phyloP scores from a whole-genome alignment of 495 filamentous ascomycete genomes.

The Penicillium angulare region DNA sequence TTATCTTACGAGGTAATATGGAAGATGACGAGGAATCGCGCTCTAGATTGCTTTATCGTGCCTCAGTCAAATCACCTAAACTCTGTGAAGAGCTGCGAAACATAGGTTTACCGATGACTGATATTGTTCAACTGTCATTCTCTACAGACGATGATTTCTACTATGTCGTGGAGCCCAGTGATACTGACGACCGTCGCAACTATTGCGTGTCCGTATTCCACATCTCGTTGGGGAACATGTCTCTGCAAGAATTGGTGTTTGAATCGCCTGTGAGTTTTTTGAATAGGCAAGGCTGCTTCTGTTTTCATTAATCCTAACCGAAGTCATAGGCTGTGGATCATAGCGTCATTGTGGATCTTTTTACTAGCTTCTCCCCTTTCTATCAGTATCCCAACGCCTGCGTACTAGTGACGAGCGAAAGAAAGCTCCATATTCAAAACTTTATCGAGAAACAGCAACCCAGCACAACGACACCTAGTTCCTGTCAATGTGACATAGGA shows the following conservation, averaged over 20 bases:
- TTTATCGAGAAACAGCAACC: slow-evolving; percentile 4
- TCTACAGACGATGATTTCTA: slow-evolving; percentile 20
- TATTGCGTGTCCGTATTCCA: slow-evolving; percentile 7
- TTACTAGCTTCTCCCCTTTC: slow-evolving; percentile 28
- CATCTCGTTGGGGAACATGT: not conserved
- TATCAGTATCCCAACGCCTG: slow-evolving; percentile 15
- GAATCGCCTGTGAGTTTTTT: not conserved
- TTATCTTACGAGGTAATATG: slow-evolving; percentile 11
- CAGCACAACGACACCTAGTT: not conserved
- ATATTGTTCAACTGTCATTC: slow-evolving; percentile 25
- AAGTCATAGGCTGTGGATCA: not conserved
- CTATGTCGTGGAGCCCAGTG: not conserved
- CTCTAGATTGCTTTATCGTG: slow-evolving; percentile 5
- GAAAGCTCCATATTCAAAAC: slow-evolving; percentile 24
- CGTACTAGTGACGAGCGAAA: slow-evolving; percentile 26
- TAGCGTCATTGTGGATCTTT: slow-evolving; percentile 9
- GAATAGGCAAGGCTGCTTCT: not conserved
- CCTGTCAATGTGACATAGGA: slow-evolving; percentile 18
- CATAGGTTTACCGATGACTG: slow-evolving; percentile 20
- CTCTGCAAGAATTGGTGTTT: slow-evolving; percentile 2
- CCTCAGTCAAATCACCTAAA: not conserved
- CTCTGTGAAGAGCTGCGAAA: not conserved
- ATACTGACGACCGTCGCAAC: slow-evolving; percentile 23
- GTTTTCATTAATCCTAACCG: not conserved
- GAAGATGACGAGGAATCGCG: not conserved